Evolutionary conservation across 73 alveolate species (phyloP).

Genomic region (Loxodes magnus): DNA sequence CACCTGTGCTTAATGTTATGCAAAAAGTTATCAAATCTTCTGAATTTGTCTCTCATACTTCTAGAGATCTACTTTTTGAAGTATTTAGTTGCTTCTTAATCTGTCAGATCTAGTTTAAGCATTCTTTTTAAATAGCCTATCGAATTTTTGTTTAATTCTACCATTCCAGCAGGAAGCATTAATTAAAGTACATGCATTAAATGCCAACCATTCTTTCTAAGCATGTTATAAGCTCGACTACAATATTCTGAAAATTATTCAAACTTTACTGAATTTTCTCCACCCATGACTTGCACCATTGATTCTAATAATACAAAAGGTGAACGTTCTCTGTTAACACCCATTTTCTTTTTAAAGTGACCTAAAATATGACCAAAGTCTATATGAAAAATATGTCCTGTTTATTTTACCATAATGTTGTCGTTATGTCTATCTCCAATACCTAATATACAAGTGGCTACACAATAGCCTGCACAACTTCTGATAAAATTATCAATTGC

Average conservation of each 20-base stretch:
- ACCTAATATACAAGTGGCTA: conserved; percentile 90
- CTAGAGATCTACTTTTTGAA: conserved; percentile 41
- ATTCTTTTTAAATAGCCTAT: conserved; percentile 45
- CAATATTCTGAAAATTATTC: conserved; percentile 56
- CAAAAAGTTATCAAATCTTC: conserved; percentile 45
- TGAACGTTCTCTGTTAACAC: conserved; percentile 85
- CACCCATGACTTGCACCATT: conserved; percentile 84
- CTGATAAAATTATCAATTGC: conserved; percentile 62
- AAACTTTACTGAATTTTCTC: conserved; percentile 51
- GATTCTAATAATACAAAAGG: conserved; percentile 73
- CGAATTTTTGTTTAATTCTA: conserved; percentile 68
- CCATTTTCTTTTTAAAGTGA: conserved; percentile 73
- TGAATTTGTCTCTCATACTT: conserved; percentile 32
- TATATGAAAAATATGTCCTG: conserved; percentile 93
- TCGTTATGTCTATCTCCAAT: conserved; percentile 97
- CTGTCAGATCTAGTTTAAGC: conserved; percentile 33
- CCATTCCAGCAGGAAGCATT: conserved; percentile 87
- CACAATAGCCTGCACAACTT: conserved; percentile 88
- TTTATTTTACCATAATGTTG: conserved; percentile 75
- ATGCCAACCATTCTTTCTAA: conserved; percentile 71
- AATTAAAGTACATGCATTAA: conserved; percentile 70
- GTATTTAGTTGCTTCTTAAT: conserved; percentile 53
- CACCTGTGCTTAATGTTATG: conserved; percentile 17
- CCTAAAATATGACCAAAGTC: conserved; percentile 98
- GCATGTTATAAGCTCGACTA: conserved; percentile 59